Percentiles rank a stretch among this genome's conserved stretches.
phyloP scores from a whole-genome alignment of 1,284 basidiomycete genomes.

The Cryptococcus wingfieldii region DNA sequence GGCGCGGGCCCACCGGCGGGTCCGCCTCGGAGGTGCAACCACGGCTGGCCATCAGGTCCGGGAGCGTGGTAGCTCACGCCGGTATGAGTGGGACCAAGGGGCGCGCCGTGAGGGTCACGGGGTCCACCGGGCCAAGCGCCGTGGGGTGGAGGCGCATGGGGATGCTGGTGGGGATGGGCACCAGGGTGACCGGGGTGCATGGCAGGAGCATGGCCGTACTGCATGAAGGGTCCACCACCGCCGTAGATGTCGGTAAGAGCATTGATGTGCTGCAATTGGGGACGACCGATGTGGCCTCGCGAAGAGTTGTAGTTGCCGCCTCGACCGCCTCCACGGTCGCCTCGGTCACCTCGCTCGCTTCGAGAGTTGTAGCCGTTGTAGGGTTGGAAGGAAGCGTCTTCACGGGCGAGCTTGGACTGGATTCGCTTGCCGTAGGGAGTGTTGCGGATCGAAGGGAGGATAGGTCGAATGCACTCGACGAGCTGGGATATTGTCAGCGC shows the following conservation, averaged over 20 bases:
- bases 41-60: slow-evolving; percentile 45
- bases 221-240: slow-evolving; percentile 40
- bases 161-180: slow-evolving; percentile 5
- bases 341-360: neutral
- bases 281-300: slow-evolving; percentile 43
- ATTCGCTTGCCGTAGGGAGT: slow-evolving; percentile 97
- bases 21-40: slow-evolving; percentile 42
- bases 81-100: slow-evolving; percentile 31
- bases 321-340: slow-evolving; percentile 37
- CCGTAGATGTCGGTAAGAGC: slow-evolving; percentile 50
- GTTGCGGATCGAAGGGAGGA: slow-evolving; percentile 90
- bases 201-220: slow-evolving; percentile 20
- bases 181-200: slow-evolving; percentile 6
- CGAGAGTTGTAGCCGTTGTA: slow-evolving; percentile 46
- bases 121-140: neutral
- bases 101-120: neutral
- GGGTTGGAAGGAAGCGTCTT: slow-evolving; percentile 60
- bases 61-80: slow-evolving; percentile 46
- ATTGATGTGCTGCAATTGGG: slow-evolving; percentile 49
- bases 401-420: slow-evolving; percentile 91
- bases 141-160: slow-evolving; percentile 2
- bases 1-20: slow-evolving; percentile 36
- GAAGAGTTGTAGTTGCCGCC: slow-evolving; percentile 39
- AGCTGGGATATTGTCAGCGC: slow-evolving; percentile 50
- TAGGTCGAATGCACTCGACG: slow-evolving; percentile 93